Evolutionary conservation across 2,329 filamentous ascomycete genomes (phyloP).

Genomic region (Madurella mycetomatis): DNA sequence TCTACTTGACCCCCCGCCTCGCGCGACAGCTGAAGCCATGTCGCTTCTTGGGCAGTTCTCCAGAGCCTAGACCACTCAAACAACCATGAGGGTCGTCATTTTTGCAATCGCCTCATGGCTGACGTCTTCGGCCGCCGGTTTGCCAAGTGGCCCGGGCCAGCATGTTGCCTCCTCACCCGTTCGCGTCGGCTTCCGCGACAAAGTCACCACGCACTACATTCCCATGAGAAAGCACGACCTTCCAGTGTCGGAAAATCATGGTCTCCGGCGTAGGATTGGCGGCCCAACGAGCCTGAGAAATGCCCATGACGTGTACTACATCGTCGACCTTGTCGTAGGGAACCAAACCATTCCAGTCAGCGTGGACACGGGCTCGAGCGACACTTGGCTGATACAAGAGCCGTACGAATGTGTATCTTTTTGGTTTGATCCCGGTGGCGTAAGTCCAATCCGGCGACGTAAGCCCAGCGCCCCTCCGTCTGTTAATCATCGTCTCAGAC

Average conservation of each 20-base stretch:
- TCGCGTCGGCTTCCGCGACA: slow-evolving; percentile 1
- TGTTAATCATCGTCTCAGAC: too few species aligned
- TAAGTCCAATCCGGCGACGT: slow-evolving; percentile 5
- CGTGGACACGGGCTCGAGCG: slow-evolving; percentile 30
- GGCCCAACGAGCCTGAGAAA: slow-evolving; percentile 19
- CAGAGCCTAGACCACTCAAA: neutral
- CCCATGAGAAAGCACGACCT: slow-evolving; percentile 10
- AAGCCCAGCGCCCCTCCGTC: too few species aligned
- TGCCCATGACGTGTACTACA: slow-evolving; percentile 28
- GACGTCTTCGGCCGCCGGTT: neutral
- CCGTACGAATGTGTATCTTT: slow-evolving; percentile 23
- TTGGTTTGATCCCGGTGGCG: slow-evolving; percentile 10
- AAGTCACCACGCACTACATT: slow-evolving; percentile 6
- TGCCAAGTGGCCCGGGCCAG: neutral
- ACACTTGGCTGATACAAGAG: slow-evolving; percentile 27
- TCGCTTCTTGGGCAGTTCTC: neutral
- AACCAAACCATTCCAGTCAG: slow-evolving; percentile 26
- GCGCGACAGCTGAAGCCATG: neutral
- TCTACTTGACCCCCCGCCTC: neutral
- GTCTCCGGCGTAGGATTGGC: slow-evolving; percentile 5
- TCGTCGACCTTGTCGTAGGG: slow-evolving; percentile 27
- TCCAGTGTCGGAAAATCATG: neutral
- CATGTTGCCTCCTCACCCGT: neutral
- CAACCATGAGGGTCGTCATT: slow-evolving; percentile 4
- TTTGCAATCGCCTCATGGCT: neutral